Base-by-base conservation (phyloP, 2,329 filamentous ascomycete species). In the Amylocarpus encephaloides region DNA sequence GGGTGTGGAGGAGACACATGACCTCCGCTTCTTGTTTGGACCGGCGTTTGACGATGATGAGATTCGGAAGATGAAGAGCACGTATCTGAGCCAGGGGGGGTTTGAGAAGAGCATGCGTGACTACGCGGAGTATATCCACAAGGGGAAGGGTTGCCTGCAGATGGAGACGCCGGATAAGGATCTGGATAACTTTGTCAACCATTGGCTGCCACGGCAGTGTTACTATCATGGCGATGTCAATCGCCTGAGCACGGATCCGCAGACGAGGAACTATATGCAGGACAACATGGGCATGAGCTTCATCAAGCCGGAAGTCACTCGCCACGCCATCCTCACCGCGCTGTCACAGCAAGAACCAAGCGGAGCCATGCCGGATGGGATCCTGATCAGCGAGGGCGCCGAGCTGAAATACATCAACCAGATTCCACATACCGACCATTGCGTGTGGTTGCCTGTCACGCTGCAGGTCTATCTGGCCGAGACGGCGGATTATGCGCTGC, bases 211-310 rank as follows among this genome's bases (percentile, higher is more conserved):
- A 12, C 75, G 77, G 6, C 77, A 80, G 57, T 69, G 75, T 13
- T 79, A 74, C 67, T 80, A 80, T 62, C 77, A 80, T 58, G 77
- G 77, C 46, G 76, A 79, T 54, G 75, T 79, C 36, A 80, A 80
- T 60, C 74, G 77, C 10, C 65, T 80, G 32, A 78, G 76, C 0
- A 79, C 77, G 0, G 77, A 80, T 59, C 77, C 77, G 16, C 77
- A 80, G 60, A 80, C 77, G 6, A 73, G 77, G 39, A 80, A 80
- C 58, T 80, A 79, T 57, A 64, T 80, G 2, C 77, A 80, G 59
- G 77, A 80, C 63, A 79, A 78, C 62, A 79, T 80, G 77, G 77
- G 77, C 49, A 80, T 80, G 77, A 73, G 71, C 43, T 80, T 73
- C 63, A 75, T 80, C 65, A 71, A 73, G 51, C 75, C 77, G 0